Conservation (phyloP, 371 early-diverging fungal species). For the Actinomortierella ambigua region DNA sequence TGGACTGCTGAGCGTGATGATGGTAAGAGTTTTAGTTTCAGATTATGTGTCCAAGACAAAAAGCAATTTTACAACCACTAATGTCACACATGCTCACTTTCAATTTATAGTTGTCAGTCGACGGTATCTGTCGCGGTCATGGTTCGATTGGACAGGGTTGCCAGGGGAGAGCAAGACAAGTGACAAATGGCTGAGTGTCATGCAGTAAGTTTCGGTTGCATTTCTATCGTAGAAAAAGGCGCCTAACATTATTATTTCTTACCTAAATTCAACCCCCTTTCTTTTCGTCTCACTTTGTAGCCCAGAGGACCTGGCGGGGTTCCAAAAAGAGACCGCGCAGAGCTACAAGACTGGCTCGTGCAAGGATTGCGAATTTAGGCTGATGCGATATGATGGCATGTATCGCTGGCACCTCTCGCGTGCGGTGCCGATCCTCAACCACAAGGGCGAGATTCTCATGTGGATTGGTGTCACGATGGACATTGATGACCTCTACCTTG, state of each 20-base stretch:
- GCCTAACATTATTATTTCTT: not conserved
- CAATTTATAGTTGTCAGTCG: slow-evolving; percentile 26
- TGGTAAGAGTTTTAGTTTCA: slow-evolving; percentile 5
- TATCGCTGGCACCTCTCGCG: slow-evolving; percentile 45
- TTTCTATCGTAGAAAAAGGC: not conserved
- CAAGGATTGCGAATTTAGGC: slow-evolving; percentile 42
- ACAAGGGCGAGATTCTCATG: slow-evolving; percentile 32
- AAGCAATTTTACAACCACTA: not conserved
- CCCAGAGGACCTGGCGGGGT: slow-evolving; percentile 35
- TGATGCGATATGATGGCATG: slow-evolving; percentile 43
- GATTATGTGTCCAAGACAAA: not conserved
- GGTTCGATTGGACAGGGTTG: slow-evolving; percentile 45
- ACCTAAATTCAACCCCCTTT: not conserved
- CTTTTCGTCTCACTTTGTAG: slow-evolving; percentile 6
- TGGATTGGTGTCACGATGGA: slow-evolving; percentile 46
- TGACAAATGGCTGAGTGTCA: slow-evolving; percentile 41
- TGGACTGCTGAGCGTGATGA: slow-evolving; percentile 43
- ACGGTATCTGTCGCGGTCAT: slow-evolving; percentile 35
- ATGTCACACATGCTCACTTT: not conserved
- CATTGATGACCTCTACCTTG: slow-evolving; percentile 38
- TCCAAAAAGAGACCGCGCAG: slow-evolving; percentile 40
- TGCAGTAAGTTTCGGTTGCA: slow-evolving; percentile 31
- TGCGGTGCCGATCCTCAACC: slow-evolving; percentile 34
- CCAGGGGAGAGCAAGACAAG: slow-evolving; percentile 29
- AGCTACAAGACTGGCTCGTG: slow-evolving; percentile 40